Base-by-base conservation (phyloP, 1,284 basidiomycete species). In the Nidula niveotomentosa region DNA sequence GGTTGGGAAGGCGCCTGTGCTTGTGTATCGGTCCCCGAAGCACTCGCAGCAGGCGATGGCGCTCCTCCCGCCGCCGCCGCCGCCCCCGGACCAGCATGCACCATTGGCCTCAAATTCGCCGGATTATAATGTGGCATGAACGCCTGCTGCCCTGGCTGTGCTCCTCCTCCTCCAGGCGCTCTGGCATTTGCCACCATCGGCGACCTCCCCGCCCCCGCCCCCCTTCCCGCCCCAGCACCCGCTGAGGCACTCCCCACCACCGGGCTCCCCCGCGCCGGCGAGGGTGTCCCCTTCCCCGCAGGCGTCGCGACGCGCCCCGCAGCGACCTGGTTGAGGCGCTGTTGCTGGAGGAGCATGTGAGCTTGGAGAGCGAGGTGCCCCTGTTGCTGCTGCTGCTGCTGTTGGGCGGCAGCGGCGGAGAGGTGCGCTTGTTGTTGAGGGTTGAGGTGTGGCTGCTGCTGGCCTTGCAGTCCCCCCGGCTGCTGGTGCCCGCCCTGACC, bases 141-240 rank as follows among this genome's bases (percentile, higher is more conserved):
- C 36, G 53, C 35, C 13, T 41, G 46, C 44, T 48, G 33, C 36
- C 46, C 39, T 17, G 39, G 12, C 39, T 30, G 30, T 30, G 30
- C 30, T 6, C 30, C 30, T 30, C 30, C 30, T 30, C 30, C 30
- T 30, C 30, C 30, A 30, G 30, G 30, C 30, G 6, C 30, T 30
- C 30, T 30, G 30, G 66, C 63, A 69, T 63, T 2, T 66, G 69
- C 1, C 65, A 66, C 17, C 59, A 59, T 12, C 18, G 45, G 18
- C 6, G 45, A 47, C 13, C n/a, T 3, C 18, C 45, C 23, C 6
- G 62, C 56, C 7, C 56, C 55, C 6, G 63, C 44, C 5, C 30
- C 30, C 30, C 30, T 30, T 30, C 30, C 30, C 30, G 30, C 30
- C 30, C 30, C 30, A 30, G 30, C 30, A 30, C 30, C 30, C 5